Evolutionary conservation across 2,329 filamentous ascomycete genomes (phyloP), one percentile per base, ranked within the genome.

Genomic region (Drechslera avenae): DNA sequence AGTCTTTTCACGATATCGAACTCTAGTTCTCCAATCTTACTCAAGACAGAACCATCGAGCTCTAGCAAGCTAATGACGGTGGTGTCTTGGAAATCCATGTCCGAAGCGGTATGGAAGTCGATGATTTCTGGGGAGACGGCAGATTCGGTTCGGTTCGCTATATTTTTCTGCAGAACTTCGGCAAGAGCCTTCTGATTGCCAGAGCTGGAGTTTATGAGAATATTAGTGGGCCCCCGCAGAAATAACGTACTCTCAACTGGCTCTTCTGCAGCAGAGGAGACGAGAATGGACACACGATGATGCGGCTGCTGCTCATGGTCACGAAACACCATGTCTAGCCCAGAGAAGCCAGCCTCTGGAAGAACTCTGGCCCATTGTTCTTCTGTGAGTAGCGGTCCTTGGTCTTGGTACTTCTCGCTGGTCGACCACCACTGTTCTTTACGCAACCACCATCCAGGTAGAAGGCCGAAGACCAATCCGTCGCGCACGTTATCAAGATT

Each of bases 321-420:
- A 30, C 39, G 40, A 2, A 59, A 21, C 2, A 52, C 10, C 46
- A 52, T 21, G 16, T 74, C 66, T 7, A 60, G 21, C 1, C 66
- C 65, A 0, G 49, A 49, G 36, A 73, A 75, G 4, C 72, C 73
- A 14, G 59, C 58, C 1, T 64, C 46, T 9, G 46, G 47, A 33
- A 77, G 60, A 4, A 71, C 26, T 1, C 39, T 45, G 36, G 71
- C 57, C 75, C 75, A 76, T 32, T 39, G 35, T 23, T 19, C 35
- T 39, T 39, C 35, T 21, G 16, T 39, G 19, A 39, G 35, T 21
- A 39, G 16, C 5, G 43, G 21, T 39, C 35, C 35, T 39, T 39
- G 35, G 9, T 39, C 35, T n/a, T 21, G 35, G 12, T 39, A 23
- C 18, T 39, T 7, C 19, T 19, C 36, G 19, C 13, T 26, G n/a